Conservation (phyloP, 2,329 filamentous ascomycete species). For the Diaporthe sp. region DNA sequence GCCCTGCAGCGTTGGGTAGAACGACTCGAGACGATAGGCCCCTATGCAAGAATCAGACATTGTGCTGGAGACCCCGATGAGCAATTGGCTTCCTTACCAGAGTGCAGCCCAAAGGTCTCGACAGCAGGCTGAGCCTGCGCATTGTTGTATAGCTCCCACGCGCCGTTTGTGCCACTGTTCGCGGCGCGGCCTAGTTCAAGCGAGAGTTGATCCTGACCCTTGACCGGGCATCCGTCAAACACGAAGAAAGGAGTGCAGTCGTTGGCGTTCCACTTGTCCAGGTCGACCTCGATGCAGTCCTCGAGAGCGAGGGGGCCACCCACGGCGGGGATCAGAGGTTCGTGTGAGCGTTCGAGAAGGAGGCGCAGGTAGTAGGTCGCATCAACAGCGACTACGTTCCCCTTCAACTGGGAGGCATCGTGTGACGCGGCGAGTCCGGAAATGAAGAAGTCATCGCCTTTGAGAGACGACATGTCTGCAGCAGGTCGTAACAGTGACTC, state of each 20-base stretch:
- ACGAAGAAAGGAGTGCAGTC: conserved; percentile 86
- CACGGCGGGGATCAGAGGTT: conserved; percentile 89
- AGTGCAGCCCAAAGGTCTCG: conserved; percentile 81
- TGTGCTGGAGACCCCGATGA: conserved; percentile 31
- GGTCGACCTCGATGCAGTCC: conserved; percentile 78
- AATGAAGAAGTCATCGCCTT: conserved; percentile 35
- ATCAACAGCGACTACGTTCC: conserved; percentile 84
- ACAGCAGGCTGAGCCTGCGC: conserved; percentile 85
- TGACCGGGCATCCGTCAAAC: conserved; percentile 88
- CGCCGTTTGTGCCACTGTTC: conserved; percentile 77
- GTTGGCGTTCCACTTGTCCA: conserved; percentile 76
- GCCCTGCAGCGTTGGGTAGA: conserved; percentile 81
- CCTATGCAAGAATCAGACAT: conserved; percentile 56
- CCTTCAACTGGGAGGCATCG: conserved; percentile 77
- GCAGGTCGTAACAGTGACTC: background rate
- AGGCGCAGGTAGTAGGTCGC: conserved; percentile 88
- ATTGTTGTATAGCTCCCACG: conserved; percentile 89
- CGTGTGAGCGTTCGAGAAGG: conserved; percentile 80
- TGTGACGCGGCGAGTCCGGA: conserved; percentile 48
- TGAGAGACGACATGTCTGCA: conserved; percentile 27
- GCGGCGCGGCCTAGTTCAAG: conserved; percentile 73
- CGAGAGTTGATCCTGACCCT: conserved; percentile 77
- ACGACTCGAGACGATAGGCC: conserved; percentile 75
- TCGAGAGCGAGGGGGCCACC: conserved; percentile 87
- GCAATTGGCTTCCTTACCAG: conserved; percentile 62